These are phyloP conservation scores for Diaporthe nobilis DNA, from an alignment of 2,329 filamentous ascomycete species.

Conservation along the genomic window DNA sequence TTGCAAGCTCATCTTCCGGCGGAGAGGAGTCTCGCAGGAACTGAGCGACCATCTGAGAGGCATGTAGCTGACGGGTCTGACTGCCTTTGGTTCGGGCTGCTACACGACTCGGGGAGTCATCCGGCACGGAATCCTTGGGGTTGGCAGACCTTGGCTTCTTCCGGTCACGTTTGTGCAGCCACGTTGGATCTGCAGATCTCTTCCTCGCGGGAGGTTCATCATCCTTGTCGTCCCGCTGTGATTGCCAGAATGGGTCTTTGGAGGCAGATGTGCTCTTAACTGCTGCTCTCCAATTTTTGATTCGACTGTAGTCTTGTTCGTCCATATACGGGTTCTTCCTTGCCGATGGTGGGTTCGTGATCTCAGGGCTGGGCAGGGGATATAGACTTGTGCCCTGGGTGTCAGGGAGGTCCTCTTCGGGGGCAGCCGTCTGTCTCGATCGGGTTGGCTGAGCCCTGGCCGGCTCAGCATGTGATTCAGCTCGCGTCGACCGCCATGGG, in stretches of 20 bases:
- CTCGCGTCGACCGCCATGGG: slow-evolving; percentile 60
- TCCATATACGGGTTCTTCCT: slow-evolving; percentile 45
- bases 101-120: slow-evolving; percentile 37
- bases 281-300: slow-evolving; percentile 40
- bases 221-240: slow-evolving; percentile 12
- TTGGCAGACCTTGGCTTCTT: slow-evolving; percentile 35
- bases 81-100: slow-evolving; percentile 17
- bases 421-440: slow-evolving; percentile 41
- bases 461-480: slow-evolving; percentile 34
- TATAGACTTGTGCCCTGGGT: slow-evolving; percentile 41
- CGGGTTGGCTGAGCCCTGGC: slow-evolving; percentile 43
- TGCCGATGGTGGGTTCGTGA: slow-evolving; percentile 42
- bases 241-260: slow-evolving; percentile 40
- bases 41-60: slow-evolving; percentile 7
- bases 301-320: slow-evolving; percentile 35
- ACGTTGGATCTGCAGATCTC: slow-evolving; percentile 33
- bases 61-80: not conserved
- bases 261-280: slow-evolving; percentile 35
- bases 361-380: slow-evolving; percentile 48
- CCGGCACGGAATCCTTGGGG: not conserved
- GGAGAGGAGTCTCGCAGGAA: not conserved
- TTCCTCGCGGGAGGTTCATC: slow-evolving; percentile 19
- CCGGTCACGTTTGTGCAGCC: slow-evolving; percentile 23
- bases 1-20: slow-evolving; percentile 38
- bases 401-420: slow-evolving; percentile 19